Conservation (phyloP, 129 eudicot species). For the Escallonia herrerae region DNA sequence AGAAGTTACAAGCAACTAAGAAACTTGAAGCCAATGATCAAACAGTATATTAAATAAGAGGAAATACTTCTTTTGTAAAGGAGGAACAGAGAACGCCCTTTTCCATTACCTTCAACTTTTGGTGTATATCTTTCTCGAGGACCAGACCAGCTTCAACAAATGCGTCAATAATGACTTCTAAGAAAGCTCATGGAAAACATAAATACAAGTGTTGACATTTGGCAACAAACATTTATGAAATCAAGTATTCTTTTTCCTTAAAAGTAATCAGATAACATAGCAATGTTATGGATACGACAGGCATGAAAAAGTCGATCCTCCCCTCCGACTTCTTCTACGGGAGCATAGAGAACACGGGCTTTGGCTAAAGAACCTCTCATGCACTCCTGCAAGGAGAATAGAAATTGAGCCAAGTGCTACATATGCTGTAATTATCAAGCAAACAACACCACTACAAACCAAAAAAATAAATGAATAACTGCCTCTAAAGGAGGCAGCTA, state of each 20-base stretch:
- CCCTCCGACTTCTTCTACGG: constrained; percentile 84
- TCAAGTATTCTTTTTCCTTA: neutral
- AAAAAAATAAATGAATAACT: neutral
- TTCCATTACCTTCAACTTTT: constrained; percentile 49
- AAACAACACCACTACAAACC: neutral
- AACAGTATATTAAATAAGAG: too few species aligned
- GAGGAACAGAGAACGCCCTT: neutral
- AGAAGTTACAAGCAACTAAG: too few species aligned
- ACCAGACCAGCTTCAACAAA: constrained; percentile 88
- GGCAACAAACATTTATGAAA: neutral
- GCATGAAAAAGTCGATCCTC: constrained; percentile 75
- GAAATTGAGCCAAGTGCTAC: neutral
- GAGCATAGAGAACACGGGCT: constrained; percentile 89
- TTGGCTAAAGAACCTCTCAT: constrained; percentile 78
- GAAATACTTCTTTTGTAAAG: neutral
- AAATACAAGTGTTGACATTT: neutral
- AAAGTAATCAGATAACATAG: neutral
- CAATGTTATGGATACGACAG: constrained; percentile 67
- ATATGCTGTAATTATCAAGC: neutral
- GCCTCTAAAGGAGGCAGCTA: too few species aligned
- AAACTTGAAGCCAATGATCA: too few species aligned
- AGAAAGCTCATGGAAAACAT: constrained; percentile 42
- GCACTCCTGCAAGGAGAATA: constrained; percentile 47
- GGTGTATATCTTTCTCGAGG: constrained; percentile 62
- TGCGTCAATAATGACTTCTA: constrained; percentile 80